Percentiles rank a stretch among this genome's conserved stretches.
phyloP scores from a whole-genome alignment of 345 rosid species.

The Moricandia arvensis region DNA sequence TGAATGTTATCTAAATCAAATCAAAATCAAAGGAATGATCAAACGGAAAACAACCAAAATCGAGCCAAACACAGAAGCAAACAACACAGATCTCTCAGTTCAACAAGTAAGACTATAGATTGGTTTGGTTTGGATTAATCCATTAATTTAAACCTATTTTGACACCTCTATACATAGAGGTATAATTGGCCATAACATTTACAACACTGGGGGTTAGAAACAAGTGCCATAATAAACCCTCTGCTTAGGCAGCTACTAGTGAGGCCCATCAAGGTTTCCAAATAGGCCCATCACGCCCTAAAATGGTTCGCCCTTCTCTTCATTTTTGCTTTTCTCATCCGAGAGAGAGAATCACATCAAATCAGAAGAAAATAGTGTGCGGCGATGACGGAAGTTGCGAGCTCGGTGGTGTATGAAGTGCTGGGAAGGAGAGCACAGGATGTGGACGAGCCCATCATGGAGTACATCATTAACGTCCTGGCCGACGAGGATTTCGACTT shows the following conservation, averaged over 20 bases:
- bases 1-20: no score
- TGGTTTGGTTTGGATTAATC: no score
- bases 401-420: slow-evolving; percentile 85
- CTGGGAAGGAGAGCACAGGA: slow-evolving; percentile 68
- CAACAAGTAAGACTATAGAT: no score
- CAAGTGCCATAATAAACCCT: background rate
- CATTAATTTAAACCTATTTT: no score
- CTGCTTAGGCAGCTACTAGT: background rate
- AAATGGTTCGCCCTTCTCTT: slow-evolving; percentile 9
- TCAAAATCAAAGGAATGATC: no score
- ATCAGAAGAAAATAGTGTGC: background rate
- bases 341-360: background rate
- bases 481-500: slow-evolving; percentile 98
- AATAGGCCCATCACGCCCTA: slow-evolving; percentile 8
- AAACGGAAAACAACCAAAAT: no score
- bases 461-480: slow-evolving; percentile 93
- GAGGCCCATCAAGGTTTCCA: background rate
- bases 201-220: background rate
- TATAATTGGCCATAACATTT: background rate
- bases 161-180: no score
- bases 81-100: no score
- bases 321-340: background rate
- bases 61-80: no score
- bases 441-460: slow-evolving; percentile 90
- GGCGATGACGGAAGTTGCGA: slow-evolving; percentile 84